A percentile compares a stretch with the other conserved stretches of the same genome.
phyloP scores from a whole-genome alignment of 352 stramenopile genomes.

The Phytophthora pini region DNA sequence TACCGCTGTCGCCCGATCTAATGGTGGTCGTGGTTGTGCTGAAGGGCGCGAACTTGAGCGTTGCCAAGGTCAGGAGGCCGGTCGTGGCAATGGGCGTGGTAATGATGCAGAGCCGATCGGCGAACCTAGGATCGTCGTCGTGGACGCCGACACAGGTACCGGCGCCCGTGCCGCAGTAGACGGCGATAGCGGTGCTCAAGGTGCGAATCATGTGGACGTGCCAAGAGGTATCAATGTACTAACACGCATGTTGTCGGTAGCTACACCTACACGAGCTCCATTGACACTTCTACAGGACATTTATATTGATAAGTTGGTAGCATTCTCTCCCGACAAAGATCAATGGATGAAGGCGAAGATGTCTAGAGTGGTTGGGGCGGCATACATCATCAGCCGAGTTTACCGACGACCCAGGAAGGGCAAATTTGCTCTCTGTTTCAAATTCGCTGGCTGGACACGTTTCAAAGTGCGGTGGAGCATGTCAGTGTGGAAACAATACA shows the following conservation, averaged over 20 bases:
- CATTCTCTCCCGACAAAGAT: constrained; percentile 7
- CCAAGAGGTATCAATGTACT: too few relatives aligned
- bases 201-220: neutral
- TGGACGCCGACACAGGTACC: too few relatives aligned
- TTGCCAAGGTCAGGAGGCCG: too few relatives aligned
- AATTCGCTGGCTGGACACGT: constrained; percentile 11
- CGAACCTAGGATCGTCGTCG: too few relatives aligned
- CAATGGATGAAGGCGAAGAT: constrained; percentile 11
- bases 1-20: too few relatives aligned
- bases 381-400: constrained; percentile 10
- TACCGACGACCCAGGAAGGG: constrained; percentile 1
- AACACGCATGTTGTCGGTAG: neutral
- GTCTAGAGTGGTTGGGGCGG: constrained; percentile 2
- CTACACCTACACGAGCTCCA: neutral
- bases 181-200: neutral
- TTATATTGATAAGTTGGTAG: constrained; percentile 8
- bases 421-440: constrained; percentile 7
- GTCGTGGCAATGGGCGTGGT: too few relatives aligned
- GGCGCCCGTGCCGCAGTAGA: too few relatives aligned
- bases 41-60: neutral
- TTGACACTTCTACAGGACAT: constrained; percentile 2
- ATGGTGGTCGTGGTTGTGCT: neutral
- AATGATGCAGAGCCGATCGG: too few relatives aligned
- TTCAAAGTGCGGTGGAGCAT: constrained; percentile 6
- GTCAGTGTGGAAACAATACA: constrained; percentile 1